These are phyloP conservation scores for Fusarium sp. DNA, from an alignment of 2,329 filamentous ascomycete species.

Conservation along the genomic window DNA sequence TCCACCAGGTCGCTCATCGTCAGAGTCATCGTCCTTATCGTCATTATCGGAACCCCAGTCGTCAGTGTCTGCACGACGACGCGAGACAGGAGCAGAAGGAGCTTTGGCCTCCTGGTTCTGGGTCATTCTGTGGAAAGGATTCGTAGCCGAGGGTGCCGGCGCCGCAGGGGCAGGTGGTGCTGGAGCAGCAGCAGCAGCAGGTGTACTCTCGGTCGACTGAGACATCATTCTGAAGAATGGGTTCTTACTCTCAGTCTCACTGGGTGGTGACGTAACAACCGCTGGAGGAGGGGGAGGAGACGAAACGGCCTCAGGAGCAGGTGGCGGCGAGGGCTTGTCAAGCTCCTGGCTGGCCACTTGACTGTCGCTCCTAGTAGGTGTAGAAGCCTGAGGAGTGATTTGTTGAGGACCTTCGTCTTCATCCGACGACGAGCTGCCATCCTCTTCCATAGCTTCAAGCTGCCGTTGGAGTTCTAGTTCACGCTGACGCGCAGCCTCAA, in stretches of 20 bases:
- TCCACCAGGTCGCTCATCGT: conserved; percentile 83
- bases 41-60: conserved; percentile 84
- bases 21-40: conserved; percentile 62
- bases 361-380: conserved; percentile 65
- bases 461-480: conserved; percentile 91
- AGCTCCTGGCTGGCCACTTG: conserved; percentile 66
- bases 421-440: conserved; percentile 81
- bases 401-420: conserved; percentile 84
- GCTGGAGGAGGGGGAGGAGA: conserved; percentile 59
- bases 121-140: conserved; percentile 92
- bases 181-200: conserved; percentile 52
- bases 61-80: conserved; percentile 72
- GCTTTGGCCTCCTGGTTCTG: conserved; percentile 73
- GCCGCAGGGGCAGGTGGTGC: conserved; percentile 53
- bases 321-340: conserved; percentile 65
- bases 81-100: conserved; percentile 61
- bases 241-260: conserved; percentile 86
- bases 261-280: conserved; percentile 65
- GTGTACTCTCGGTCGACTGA: conserved; percentile 69
- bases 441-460: conserved; percentile 79
- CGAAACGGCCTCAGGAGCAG: conserved; percentile 55
- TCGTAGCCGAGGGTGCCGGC: conserved; percentile 69
- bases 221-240: conserved; percentile 94
- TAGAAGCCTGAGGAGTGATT: conserved; percentile 72
- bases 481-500: conserved; percentile 89